phyloP scores from a whole-genome alignment of 441 rosid species.

The Corymbia calophylla region DNA sequence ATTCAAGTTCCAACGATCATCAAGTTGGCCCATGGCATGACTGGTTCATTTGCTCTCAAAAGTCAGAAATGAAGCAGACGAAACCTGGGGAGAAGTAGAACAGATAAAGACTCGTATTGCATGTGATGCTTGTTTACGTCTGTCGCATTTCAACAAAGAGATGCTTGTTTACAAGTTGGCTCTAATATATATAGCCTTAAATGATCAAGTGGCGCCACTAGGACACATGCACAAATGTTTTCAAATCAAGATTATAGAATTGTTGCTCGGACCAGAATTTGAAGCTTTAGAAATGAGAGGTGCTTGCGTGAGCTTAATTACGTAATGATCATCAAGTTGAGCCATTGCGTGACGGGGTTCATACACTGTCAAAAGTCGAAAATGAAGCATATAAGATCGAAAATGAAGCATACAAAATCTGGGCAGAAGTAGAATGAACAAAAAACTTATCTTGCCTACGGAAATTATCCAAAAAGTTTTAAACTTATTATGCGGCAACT shows the following conservation, averaged over 20 bases:
- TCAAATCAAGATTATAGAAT: not conserved
- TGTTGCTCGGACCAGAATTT: too few relatives aligned
- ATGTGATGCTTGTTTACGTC: not conserved
- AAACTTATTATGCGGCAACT: too few relatives aligned
- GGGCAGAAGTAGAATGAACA: too few relatives aligned
- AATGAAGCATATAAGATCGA: too few relatives aligned
- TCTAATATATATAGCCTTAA: not conserved
- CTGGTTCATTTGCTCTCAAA: not conserved
- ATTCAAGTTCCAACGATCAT: not conserved
- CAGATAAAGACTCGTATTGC: too few relatives aligned
- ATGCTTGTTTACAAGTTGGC: not conserved
- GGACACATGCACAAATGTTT: not conserved
- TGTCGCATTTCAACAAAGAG: not conserved
- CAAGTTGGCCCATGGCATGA: not conserved
- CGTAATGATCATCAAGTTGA: not conserved
- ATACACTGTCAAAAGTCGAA: too few relatives aligned
- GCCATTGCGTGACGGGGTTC: too few relatives aligned
- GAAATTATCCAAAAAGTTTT: too few relatives aligned
- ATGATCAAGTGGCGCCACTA: not conserved
- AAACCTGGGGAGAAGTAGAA: not conserved
- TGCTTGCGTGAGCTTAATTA: not conserved
- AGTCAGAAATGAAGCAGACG: not conserved
- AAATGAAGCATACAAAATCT: too few relatives aligned
- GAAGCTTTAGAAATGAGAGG: not conserved
- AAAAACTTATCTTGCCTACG: too few relatives aligned